Evolutionary conservation across 345 rosid species (phyloP), one percentile per base, ranked within the genome.

Genomic region (Chamaenerion angustifolium): DNA sequence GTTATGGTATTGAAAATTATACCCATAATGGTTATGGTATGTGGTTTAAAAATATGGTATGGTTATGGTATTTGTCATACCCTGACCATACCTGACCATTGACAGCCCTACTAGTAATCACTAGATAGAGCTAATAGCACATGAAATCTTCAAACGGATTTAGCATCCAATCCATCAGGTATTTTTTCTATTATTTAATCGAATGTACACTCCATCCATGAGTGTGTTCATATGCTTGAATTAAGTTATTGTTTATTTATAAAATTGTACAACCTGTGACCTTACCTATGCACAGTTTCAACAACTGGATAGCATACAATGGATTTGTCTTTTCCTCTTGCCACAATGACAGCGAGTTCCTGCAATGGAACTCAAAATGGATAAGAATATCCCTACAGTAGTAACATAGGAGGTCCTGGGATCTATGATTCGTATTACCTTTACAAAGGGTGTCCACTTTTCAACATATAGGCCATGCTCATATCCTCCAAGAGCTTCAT

Each of bases 261-360:
- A 31, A 31, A 31, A 31, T 31, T 31, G 37, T 3, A 46, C 19
- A 40, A 19, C 23, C 0, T 1, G 14, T 16, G 35, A 42, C 44
- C 68, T 45, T 71, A 88, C 99, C 67, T 88, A 76, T 93, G 96
- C 69, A 92, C 71, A 42, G 96, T 88, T 77, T 88, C 96, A 58
- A 88, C 96, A 62, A 80, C 95, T 11, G 94, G 94, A 60, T 84
- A 93, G 68, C 96, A 82, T 52, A 64, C 64, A 64, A 87, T 71
- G 61, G 95, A 84, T 53, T 76, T 71, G 63, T 82, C 90, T 71
- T 77, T 87, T 65, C 84, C 96, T 65, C 98, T 87, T 12, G 84
- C 96, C 48, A 92, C 95, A 56, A 88, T 77, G 68, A 92, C 95
- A 45, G 95, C 96, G 51, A 92, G 69, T 74, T 92, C 98, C 88